Base-by-base conservation (phyloP, 345 rosid species). In the Hirschfeldia incana region DNA sequence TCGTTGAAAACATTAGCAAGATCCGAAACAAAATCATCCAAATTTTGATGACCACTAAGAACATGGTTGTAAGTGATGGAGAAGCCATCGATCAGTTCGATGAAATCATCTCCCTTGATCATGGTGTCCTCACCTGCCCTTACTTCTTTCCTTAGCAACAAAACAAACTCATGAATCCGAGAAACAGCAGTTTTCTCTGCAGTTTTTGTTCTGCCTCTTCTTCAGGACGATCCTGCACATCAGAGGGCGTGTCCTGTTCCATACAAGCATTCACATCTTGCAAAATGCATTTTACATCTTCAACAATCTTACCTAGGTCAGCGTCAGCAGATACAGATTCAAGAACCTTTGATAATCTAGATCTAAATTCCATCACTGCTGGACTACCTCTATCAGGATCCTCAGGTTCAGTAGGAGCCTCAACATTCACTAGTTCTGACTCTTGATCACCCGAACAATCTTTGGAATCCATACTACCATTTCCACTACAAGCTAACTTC, bases 401-500 rank as follows among this genome's bases (percentile, higher is more conserved):
- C 5, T 66, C 44, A 11, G 51, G 26, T 29, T 75, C 42, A 8
- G 67, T 53, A 57, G 62, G 30, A 51, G 67, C 71, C 29, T 74
- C 75, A 34, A 59, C 49, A 15, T 74, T 85, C 74, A 53, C 69
- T 61, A 64, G 53, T 66, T 85, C 85, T 65, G 90, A 80, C 74
- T 68, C 75, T 81, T 83, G 86, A 67, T 76, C 73, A 21, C 75
- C 84, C 65, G 83, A 70, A 85, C 72, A 44, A 64, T 74, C 88
- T 63, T 86, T 79, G 79, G 69, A 53, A 37, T 78, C 67, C 28
- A 44, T 36, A 59, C 74, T 77, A 74, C 80, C 88, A 53, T 86
- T 84, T 72, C 67, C 63, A 81, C 82, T 87, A 82, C 90, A 85
- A 36, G 98, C 98, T 84, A 94, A 67, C 87, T 90, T 93, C 93